Conservation (phyloP, 2,329 filamentous ascomycete species). For the Zasmidium citrigriseum region DNA sequence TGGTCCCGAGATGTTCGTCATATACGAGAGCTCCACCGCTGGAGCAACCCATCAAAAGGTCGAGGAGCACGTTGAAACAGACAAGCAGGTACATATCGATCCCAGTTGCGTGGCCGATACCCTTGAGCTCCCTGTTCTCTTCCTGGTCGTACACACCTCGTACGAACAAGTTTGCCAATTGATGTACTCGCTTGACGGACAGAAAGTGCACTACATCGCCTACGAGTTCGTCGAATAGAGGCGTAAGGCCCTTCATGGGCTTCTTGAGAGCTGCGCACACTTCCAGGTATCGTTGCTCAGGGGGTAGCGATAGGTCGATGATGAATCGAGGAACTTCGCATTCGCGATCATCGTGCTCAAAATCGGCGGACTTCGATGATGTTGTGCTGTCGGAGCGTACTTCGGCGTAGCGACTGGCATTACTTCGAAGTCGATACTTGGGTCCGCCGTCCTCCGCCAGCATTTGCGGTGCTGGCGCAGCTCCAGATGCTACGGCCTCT, state of each 20-base stretch:
- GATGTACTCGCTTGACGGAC: slow-evolving; percentile 31
- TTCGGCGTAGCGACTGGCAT: too few species aligned
- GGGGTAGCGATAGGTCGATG: slow-evolving; percentile 59
- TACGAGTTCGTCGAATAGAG: slow-evolving; percentile 56
- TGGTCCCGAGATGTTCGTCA: slow-evolving; percentile 24
- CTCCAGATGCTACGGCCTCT: slow-evolving; percentile 13
- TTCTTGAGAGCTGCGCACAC: slow-evolving; percentile 50
- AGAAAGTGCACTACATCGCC: slow-evolving; percentile 34
- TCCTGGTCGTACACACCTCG: slow-evolving; percentile 55
- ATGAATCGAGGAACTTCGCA: slow-evolving; percentile 28
- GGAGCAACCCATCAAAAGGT: slow-evolving; percentile 66
- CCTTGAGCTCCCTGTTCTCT: slow-evolving; percentile 62
- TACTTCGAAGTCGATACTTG: too few species aligned
- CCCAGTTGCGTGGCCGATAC: slow-evolving; percentile 54
- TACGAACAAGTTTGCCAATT: slow-evolving; percentile 50
- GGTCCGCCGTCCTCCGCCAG: too few species aligned
- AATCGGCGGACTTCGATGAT: too few species aligned
- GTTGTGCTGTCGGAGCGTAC: too few species aligned
- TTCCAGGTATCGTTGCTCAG: slow-evolving; percentile 53
- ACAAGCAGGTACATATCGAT: slow-evolving; percentile 63
- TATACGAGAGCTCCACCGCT: slow-evolving; percentile 51
- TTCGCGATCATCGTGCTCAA: too few species aligned
- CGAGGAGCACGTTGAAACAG: slow-evolving; percentile 63
- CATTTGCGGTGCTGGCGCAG: not conserved
- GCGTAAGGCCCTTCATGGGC: slow-evolving; percentile 45